These are phyloP conservation scores for Ottelia alismoides DNA, from an alignment of 106 monocot genomes.

Conservation along the genomic window DNA sequence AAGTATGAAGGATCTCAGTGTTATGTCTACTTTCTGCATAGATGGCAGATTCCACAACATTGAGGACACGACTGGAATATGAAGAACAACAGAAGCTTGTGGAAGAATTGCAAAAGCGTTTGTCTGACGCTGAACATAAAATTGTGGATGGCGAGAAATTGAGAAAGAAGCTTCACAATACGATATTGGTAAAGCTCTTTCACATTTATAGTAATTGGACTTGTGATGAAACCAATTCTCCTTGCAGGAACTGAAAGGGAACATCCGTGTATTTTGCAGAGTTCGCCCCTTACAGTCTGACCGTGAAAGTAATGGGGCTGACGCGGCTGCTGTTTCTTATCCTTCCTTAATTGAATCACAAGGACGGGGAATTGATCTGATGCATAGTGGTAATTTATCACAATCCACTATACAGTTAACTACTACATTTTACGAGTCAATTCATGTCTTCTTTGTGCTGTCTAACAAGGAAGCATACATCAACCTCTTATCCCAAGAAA, in stretches of 20 bases:
- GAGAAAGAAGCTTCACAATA: constrained; percentile 78
- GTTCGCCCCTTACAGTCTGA: constrained; percentile 50
- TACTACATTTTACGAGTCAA: too few relatives aligned
- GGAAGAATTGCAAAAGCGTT: constrained; percentile 30
- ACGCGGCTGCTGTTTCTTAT: constrained; percentile 49
- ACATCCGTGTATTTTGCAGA: constrained; percentile 88
- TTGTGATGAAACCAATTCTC: too few relatives aligned
- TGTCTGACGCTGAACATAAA: constrained; percentile 47
- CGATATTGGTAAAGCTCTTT: constrained; percentile 95
- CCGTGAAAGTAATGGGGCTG: constrained; percentile 21
- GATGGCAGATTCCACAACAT: constrained; percentile 43
- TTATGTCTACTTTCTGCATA: too few relatives aligned
- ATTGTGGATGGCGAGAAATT: constrained; percentile 65
- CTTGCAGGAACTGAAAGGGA: constrained; percentile 91
- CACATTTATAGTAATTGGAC: too few relatives aligned
- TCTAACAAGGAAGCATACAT: too few relatives aligned
- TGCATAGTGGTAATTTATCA: constrained; percentile 56
- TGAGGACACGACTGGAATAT: constrained; percentile 37
- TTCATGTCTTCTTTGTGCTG: too few relatives aligned
- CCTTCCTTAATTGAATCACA: constrained; percentile 48
- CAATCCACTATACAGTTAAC: too few relatives aligned
- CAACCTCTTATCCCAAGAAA: too few relatives aligned
- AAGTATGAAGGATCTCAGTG: too few relatives aligned
- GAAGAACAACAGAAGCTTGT: constrained; percentile 37
- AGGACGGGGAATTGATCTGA: constrained; percentile 65